Base-by-base conservation (phyloP, 768 basidiomycete species). In the Ephemerocybe angulata region DNA sequence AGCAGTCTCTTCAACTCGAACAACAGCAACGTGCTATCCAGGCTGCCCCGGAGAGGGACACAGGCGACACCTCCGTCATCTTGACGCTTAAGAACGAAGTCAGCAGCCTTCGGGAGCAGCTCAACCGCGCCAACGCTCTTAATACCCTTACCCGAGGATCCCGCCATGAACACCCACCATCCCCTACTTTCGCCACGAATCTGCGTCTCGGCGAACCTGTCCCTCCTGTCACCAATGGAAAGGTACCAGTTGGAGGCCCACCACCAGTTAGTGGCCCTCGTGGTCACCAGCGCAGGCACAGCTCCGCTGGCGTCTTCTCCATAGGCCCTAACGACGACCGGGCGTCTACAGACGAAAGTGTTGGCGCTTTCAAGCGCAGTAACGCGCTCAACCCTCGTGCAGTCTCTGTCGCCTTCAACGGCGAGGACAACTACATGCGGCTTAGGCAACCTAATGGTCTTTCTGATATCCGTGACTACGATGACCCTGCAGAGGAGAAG, bases 401-500 rank as follows among this genome's bases (percentile, higher is more conserved):
- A 1, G 90, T 91, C 25, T 94, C 93, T 17, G 88, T 96, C 44
- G 93, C 88, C 0, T 93, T 86, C 72, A 86, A 90, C 50, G 89
- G 88, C 37, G 87, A 90, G 66, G 90, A 93, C 58, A 84, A 83
- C 53, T 76, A 78, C 50, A 76, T 87, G 55, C 83, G 86, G 50
- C 79, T 81, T 67, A 82, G 87, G 31, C 56, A 59, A 49, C 72
- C 75, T 35, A 81, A 85, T 55, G 87, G 88, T 33, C 72, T 89
- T 35, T 73, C 86, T 12, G 85, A 88, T 60, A 87, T 92, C 54
- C 80, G 81, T 46, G 80, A 83, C 63, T 85, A 85, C 56, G 93
- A 98, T 62, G 91, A 94, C 69, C 86, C 93, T 6, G 87, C 90
- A 0, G 95, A 98, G 69, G 95, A 98, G 76, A 96, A 98, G 74